Evolutionary conservation across 305 asterid species (phyloP).

Genomic region (Rubia tinctorum): DNA sequence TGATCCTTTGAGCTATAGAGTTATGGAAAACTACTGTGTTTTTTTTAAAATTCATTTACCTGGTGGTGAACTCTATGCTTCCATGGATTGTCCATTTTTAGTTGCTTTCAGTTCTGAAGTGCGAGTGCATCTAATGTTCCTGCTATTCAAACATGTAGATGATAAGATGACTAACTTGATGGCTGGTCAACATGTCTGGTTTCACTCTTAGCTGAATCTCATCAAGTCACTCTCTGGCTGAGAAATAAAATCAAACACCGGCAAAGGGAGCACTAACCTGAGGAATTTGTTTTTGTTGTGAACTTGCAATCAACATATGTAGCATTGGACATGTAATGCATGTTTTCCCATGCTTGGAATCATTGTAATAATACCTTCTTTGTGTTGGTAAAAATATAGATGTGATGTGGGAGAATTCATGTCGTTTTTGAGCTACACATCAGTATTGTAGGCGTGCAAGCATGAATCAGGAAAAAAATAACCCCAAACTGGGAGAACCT

Average conservation of each 20-base stretch:
- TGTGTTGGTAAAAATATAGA: constrained; percentile 29
- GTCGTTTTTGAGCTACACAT: constrained; percentile 26
- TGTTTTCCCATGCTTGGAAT: neutral
- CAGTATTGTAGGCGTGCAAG: constrained; percentile 39
- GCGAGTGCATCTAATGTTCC: neutral
- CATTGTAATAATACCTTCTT: neutral
- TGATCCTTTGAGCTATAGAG: neutral
- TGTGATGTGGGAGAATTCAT: constrained; percentile 30
- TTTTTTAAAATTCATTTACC: neutral
- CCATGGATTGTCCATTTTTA: neutral
- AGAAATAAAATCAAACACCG: neutral
- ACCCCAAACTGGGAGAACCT: constrained; percentile 38
- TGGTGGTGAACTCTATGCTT: neutral
- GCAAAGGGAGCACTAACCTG: neutral
- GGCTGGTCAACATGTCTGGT: neutral
- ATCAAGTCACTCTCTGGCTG: neutral
- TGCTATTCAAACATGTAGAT: neutral
- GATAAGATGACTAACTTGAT: neutral
- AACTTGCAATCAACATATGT: neutral
- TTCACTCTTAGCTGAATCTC: neutral
- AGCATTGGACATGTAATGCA: neutral
- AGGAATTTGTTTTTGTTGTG: constrained; percentile 1
- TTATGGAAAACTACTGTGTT: neutral
- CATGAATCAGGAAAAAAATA: constrained; percentile 58
- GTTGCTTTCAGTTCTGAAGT: too few relatives aligned